Conservation (phyloP, 768 basidiomycete species). For the Boletus sp. region DNA sequence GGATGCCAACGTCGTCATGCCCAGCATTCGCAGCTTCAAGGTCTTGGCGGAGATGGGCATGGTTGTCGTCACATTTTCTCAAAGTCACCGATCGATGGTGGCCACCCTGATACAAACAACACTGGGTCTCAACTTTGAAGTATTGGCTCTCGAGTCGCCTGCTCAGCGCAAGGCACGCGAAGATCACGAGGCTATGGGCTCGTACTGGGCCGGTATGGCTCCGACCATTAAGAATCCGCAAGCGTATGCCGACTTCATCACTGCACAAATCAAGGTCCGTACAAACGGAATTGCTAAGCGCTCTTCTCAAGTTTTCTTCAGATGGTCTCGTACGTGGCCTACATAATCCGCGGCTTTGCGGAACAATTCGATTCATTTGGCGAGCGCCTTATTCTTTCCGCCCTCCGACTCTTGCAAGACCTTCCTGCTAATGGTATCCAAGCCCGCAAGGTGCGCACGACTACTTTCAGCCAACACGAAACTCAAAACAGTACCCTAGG, state of each 20-base stretch:
- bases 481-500: slow-evolving; percentile 42
- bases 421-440: slow-evolving; percentile 83
- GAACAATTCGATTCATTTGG: slow-evolving; percentile 70
- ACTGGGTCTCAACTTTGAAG: slow-evolving; percentile 74
- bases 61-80: slow-evolving; percentile 86
- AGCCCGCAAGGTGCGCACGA: slow-evolving; percentile 64
- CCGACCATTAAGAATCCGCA: slow-evolving; percentile 66
- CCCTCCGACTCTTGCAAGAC: slow-evolving; percentile 88
- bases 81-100: slow-evolving; percentile 68
- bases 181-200: slow-evolving; percentile 77
- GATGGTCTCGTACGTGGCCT: slow-evolving; percentile 91
- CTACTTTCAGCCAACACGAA: not conserved
- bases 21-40: slow-evolving; percentile 85
- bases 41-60: slow-evolving; percentile 92
- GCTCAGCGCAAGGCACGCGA: slow-evolving; percentile 76
- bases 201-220: slow-evolving; percentile 80
- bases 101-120: slow-evolving; percentile 64
- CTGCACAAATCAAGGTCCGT: slow-evolving; percentile 84
- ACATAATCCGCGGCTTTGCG: slow-evolving; percentile 71
- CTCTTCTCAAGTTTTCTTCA: slow-evolving; percentile 29
- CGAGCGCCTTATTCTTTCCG: slow-evolving; percentile 74
- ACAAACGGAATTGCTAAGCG: not conserved
- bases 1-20: slow-evolving; percentile 58
- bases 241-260: slow-evolving; percentile 79
- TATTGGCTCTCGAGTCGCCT: slow-evolving; percentile 73